Base-by-base conservation (phyloP, 2,329 filamentous ascomycete genomes). In the Alternaria postmessia region DNA sequence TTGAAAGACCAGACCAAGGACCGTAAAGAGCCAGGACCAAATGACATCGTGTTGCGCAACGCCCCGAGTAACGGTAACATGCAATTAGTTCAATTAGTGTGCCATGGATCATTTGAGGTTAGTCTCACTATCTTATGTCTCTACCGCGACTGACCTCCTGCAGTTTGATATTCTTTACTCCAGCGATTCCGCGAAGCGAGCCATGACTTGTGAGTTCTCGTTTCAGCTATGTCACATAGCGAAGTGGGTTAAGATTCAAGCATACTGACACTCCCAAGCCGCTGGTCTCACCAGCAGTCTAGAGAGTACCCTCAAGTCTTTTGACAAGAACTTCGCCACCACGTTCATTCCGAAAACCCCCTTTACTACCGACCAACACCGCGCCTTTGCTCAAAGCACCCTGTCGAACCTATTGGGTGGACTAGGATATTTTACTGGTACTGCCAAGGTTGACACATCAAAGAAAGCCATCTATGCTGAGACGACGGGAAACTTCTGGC, bases 361-460 rank as follows among this genome's bases (percentile, higher is more conserved):
- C 0, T 98, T 95, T 78, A 83, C 85, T n/a, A 84, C 85, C 1
- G 83, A 87, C 1, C 87, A 91, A 70, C 94, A 96, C 75, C 82
- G 86, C 55, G 84, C 82, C 54, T 97, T 98, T 76, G 91, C 89
- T 58, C 90, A 91, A 76, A 92, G 88, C 67, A 90, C 97, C 85
- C 90, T 98, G 66, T 97, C 94, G 3, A 97, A 98, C 75, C 83
- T 98, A 32, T 84, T 97, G 28, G 94, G 94, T 57, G 94, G 95
- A 34, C 90, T 97, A 65, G 94, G 94, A 4, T 98, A 96, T 80
- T 98, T 98, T 80, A 84, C 95, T 69, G 95, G 95, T 34, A 85
- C 94, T 53, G 89, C 91, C 30, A 81, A 96, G 24, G 91, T 96
- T 53, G 94, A 98, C 76, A 89, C 91, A 24, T 96, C 93, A 0